A percentile compares a stretch with the other conserved stretches of the same genome.
These are phyloP conservation scores for Claviceps sp. DNA, from an alignment of 2,329 filamentous ascomycete genomes.

Conservation along the genomic window DNA sequence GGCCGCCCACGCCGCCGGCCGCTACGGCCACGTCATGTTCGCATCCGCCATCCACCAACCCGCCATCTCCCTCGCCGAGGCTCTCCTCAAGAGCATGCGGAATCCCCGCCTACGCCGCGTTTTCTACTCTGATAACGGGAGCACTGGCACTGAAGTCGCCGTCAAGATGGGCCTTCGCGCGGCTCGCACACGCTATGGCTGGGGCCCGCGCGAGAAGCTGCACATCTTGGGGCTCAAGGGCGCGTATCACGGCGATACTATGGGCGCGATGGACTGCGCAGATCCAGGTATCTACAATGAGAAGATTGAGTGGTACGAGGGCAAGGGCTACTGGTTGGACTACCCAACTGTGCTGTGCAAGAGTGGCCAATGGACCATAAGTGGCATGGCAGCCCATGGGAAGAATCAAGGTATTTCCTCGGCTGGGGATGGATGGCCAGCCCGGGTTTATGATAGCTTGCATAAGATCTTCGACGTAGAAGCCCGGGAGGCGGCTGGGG, in stretches of 20 bases:
- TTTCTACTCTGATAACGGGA: conserved; percentile 76
- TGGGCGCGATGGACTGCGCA: conserved; percentile 75
- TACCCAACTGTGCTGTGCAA: conserved; percentile 59
- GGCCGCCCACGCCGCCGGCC: conserved; percentile 67
- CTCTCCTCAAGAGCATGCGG: conserved; percentile 41
- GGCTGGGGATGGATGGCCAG: conserved; percentile 5
- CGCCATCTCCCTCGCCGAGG: conserved; percentile 54
- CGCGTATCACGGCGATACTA: conserved; percentile 78
- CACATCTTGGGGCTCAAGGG: conserved; percentile 64
- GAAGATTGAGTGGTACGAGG: conserved; percentile 76
- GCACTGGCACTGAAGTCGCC: conserved; percentile 72
- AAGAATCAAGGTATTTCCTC: neutral
- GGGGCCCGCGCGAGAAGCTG: conserved; percentile 44
- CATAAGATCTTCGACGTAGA: conserved; percentile 47
- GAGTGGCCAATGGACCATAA: conserved; percentile 52
- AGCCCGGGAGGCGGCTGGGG: conserved; percentile 28
- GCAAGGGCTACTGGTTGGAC: conserved; percentile 69
- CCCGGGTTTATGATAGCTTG: conserved; percentile 33
- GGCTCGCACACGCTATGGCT: conserved; percentile 51
- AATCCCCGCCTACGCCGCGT: conserved; percentile 57
- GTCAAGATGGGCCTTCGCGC: conserved; percentile 75
- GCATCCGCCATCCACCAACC: conserved; percentile 69
- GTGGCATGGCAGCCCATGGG: conserved; percentile 30
- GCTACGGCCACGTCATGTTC: conserved; percentile 85
- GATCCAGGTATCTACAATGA: conserved; percentile 69